A percentile compares a stretch with the other conserved stretches of the same genome.
Conservation (phyloP, 2,329 filamentous ascomycete genomes). For the Neocatenulostroma microsporum region DNA sequence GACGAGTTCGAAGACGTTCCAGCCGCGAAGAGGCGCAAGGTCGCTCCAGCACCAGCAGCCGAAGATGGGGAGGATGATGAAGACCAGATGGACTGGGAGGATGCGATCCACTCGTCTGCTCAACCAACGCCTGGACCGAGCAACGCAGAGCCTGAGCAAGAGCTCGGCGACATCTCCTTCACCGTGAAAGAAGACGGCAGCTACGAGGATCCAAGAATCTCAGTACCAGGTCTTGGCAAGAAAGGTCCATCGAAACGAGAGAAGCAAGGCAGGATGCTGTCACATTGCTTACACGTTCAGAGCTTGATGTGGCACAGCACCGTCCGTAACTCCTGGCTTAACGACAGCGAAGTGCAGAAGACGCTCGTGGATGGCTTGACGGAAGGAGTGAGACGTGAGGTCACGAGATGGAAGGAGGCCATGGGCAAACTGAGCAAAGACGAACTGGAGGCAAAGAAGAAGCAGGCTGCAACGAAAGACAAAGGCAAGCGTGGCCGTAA, state of each 20-base stretch:
- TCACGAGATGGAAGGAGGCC: constrained; percentile 64
- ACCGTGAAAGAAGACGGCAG: constrained; percentile 32
- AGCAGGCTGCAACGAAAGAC: constrained; percentile 22
- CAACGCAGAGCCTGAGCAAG: constrained; percentile 17
- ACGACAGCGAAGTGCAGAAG: constrained; percentile 66
- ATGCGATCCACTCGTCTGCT: constrained; percentile 37
- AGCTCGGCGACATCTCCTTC: constrained; percentile 28
- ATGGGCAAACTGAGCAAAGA: constrained; percentile 49
- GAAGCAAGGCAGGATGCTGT: constrained; percentile 64
- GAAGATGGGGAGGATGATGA: constrained; percentile 51
- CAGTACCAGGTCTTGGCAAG: constrained; percentile 45
- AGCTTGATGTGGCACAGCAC: constrained; percentile 84
- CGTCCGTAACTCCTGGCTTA: constrained; percentile 74
- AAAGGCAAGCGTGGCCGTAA: constrained; percentile 35
- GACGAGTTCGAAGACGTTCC: constrained; percentile 46
- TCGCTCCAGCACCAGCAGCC: too few relatives aligned
- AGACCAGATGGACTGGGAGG: constrained; percentile 53
- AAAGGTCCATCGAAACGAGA: constrained; percentile 84
- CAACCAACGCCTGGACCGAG: constrained; percentile 5
- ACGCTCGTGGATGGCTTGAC: constrained; percentile 68
- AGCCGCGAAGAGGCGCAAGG: constrained; percentile 37
- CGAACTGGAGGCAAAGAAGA: constrained; percentile 36
- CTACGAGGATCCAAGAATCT: constrained; percentile 34
- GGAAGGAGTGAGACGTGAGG: constrained; percentile 59
- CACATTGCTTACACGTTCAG: constrained; percentile 85